Percentiles rank a stretch among this genome's conserved stretches.
phyloP scores from a whole-genome alignment of 768 basidiomycete species.

The Guyanaporus albipodus region DNA sequence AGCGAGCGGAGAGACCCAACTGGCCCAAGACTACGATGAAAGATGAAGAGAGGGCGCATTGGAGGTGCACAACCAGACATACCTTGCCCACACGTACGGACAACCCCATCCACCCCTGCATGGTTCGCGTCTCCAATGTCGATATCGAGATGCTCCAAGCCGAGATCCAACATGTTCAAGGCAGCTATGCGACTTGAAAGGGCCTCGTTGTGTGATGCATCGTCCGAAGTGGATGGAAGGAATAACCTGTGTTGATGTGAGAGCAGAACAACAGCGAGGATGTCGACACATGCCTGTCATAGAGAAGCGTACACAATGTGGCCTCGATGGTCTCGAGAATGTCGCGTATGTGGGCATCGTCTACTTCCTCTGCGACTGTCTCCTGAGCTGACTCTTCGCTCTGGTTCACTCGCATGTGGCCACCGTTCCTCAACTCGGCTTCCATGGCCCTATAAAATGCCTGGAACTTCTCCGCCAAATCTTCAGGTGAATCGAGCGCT shows the following conservation, averaged over 20 bases:
- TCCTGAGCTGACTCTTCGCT: constrained; percentile 10
- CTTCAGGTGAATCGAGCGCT: constrained; percentile 45
- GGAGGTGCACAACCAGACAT: constrained; percentile 24
- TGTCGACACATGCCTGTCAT: constrained; percentile 60
- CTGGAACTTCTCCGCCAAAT: constrained; percentile 55
- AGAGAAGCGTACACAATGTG: constrained; percentile 67
- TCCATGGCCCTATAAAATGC: constrained; percentile 67
- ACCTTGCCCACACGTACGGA: constrained; percentile 78
- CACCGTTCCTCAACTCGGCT: constrained; percentile 48
- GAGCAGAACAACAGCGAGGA: neutral
- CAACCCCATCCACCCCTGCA: constrained; percentile 55
- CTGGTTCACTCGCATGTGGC: constrained; percentile 8
- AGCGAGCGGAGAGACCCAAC: constrained; percentile 45
- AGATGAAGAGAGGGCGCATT: constrained; percentile 21
- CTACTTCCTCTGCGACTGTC: constrained; percentile 24
- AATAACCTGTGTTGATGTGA: constrained; percentile 54
- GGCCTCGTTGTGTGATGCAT: constrained; percentile 85
- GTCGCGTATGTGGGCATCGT: constrained; percentile 48
- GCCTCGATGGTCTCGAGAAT: constrained; percentile 74
- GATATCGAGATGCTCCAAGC: constrained; percentile 85
- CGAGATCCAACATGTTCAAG: constrained; percentile 85
- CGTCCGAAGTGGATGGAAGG: constrained; percentile 67
- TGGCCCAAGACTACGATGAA: constrained; percentile 45
- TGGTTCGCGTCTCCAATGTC: constrained; percentile 54
- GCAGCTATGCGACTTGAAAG: constrained; percentile 87